phyloP scores from a whole-genome alignment of 2,329 filamentous ascomycete genomes.

The Ophiocordyceps camponoti-leonardi region DNA sequence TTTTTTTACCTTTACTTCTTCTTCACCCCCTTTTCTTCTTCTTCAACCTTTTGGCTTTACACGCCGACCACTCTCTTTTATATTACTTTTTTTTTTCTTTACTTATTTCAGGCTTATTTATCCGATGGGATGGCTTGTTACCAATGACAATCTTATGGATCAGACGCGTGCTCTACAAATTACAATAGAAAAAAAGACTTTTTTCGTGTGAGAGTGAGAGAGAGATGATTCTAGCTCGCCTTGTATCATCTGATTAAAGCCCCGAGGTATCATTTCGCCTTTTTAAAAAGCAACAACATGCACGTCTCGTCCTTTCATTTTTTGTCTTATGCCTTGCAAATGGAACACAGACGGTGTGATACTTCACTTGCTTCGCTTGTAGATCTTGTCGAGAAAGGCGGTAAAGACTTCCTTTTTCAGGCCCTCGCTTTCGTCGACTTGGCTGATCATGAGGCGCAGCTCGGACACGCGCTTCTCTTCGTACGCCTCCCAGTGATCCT shows the following conservation, averaged over 20 bases:
- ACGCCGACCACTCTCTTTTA: neutral
- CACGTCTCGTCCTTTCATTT: neutral
- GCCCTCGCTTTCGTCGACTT: conserved; percentile 72
- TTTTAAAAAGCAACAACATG: neutral
- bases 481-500: conserved; percentile 71
- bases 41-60: neutral
- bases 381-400: conserved; percentile 86
- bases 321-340: neutral
- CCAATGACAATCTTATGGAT: neutral
- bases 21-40: neutral
- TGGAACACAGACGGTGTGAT: neutral
- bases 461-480: conserved; percentile 77
- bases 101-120: neutral
- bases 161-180: neutral
- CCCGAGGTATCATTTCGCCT: neutral
- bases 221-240: neutral
- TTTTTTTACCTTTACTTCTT: neutral
- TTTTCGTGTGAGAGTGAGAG: neutral
- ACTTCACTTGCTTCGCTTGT: conserved; percentile 86
- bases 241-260: neutral
- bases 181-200: too few relatives aligned
- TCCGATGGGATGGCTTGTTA: neutral
- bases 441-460: conserved; percentile 55
- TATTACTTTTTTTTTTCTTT: neutral
- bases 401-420: conserved; percentile 85